Evolutionary conservation across 345 rosid genomes (phyloP), one percentile per base, ranked within the genome.

Genomic region (Rhodomyrtus tomentosa): DNA sequence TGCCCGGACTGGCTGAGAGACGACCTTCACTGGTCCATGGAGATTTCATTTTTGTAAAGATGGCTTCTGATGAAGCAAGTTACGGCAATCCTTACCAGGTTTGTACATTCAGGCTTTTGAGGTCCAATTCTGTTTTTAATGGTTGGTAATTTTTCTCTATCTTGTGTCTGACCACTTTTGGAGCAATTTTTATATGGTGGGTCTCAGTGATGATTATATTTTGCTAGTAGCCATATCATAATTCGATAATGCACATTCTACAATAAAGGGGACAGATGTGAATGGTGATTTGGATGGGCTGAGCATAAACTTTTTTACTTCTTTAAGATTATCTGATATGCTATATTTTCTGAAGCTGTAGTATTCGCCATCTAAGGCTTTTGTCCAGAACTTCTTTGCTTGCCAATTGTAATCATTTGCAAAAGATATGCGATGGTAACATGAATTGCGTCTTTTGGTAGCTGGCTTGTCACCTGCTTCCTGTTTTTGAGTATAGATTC

Each of bases 1-100:
- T 96, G 83, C 96, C 95, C 22, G 99, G 98, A 56, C 95, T 96
- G 62, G 99, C 99, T 83, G 99, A 96, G 94, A 92, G 89, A 83
- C 91, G 98, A 87, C 98, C 98, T 85, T 95, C 98, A 22, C 93
- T 96, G 90, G 95, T 95, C 59, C 92, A 89, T 87, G 98, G 98
- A 85, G 98, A 96, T 83, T 79, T 1, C 84, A 90, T 96, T 86
- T 91, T 92, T 85, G 98, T 81, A 56, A 91, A 87, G 88, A 86
- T 76, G 86, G 90, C 91, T 68, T 86, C 81, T 82, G 90, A 81
- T 79, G 88, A 83, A 90, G 89, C 55, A 27, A 83, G 84, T 81
- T 88, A 81, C 50, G 13, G 82, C 80, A 38, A 82, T 24, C 58
- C 91, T 73, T 91, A 87, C 89, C 89, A 96, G 97, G 96, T 94